A percentile compares a stretch with the other conserved stretches of the same genome.
phyloP scores from a whole-genome alignment of 2,329 filamentous ascomycete genomes.

The Dothistroma septosporum region DNA sequence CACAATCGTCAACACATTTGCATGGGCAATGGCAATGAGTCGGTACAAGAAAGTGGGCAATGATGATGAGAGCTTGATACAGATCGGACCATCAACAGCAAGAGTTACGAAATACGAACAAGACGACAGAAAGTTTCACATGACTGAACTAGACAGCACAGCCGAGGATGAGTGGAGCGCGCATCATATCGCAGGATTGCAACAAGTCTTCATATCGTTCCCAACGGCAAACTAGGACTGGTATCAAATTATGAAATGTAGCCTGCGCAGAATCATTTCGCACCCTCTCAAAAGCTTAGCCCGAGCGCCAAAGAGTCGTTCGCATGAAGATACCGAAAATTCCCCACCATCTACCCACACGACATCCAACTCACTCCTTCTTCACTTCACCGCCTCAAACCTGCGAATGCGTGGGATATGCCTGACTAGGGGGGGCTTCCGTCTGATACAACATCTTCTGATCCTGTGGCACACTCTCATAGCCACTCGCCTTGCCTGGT shows the following conservation, averaged over 20 bases:
- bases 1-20: not conserved
- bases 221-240: not conserved
- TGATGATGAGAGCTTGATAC: not conserved
- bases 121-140: not conserved
- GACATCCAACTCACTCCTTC: not conserved
- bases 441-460: not conserved
- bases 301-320: no score
- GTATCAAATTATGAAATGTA: no score
- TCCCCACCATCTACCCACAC: no score
- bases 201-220: not conserved
- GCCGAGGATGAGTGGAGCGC: not conserved
- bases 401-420: not conserved
- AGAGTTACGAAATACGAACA: not conserved
- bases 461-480: not conserved
- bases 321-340: no score
- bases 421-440: not conserved
- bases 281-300: no score
- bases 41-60: no score
- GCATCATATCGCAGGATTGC: no score
- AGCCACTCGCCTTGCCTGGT: not conserved
- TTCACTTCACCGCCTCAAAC: not conserved
- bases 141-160: not conserved
- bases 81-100: not conserved
- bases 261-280: no score
- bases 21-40: not conserved